Conservation (phyloP, 345 rosid species). For the Aquilaria malaccensis region DNA sequence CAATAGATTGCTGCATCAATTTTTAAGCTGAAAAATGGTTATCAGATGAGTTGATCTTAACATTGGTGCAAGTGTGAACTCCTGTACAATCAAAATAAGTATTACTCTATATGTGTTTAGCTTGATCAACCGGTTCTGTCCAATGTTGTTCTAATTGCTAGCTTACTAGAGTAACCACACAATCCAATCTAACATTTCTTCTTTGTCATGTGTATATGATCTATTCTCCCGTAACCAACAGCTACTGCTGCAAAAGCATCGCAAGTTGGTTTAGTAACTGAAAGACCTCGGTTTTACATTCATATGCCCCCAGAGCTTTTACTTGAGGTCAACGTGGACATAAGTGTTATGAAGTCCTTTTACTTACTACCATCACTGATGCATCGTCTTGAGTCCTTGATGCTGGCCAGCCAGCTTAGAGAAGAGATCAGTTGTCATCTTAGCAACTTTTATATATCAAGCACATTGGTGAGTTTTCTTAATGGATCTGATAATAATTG, state of each 20-base stretch:
- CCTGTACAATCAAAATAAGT: too few relatives aligned
- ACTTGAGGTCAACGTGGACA: slow-evolving; percentile 39
- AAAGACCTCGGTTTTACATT: slow-evolving; percentile 41
- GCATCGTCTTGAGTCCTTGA: slow-evolving; percentile 74
- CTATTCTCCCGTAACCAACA: slow-evolving; percentile 18
- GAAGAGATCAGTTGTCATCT: slow-evolving; percentile 50
- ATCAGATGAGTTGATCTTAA: too few relatives aligned
- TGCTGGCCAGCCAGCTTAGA: slow-evolving; percentile 90
- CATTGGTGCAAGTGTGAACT: too few relatives aligned
- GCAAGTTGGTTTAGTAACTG: slow-evolving; percentile 19
- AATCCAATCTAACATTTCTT: slow-evolving; percentile 4
- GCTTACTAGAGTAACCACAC: too few relatives aligned
- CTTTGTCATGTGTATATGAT: slow-evolving; percentile 4
- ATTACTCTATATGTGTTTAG: too few relatives aligned
- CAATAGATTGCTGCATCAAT: too few relatives aligned
- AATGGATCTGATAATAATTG: background rate
- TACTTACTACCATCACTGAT: slow-evolving; percentile 83
- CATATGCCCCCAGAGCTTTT: slow-evolving; percentile 90
- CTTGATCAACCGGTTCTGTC: too few relatives aligned
- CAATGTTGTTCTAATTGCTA: too few relatives aligned
- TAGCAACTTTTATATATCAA: slow-evolving; percentile 40
- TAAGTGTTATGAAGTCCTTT: slow-evolving; percentile 39
- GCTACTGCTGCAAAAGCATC: slow-evolving; percentile 31
- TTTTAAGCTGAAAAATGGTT: too few relatives aligned
- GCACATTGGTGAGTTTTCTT: slow-evolving; percentile 50